These are phyloP conservation scores for Penicillium sp. DNA, from an alignment of 2,329 filamentous ascomycete genomes.

Conservation along the genomic window DNA sequence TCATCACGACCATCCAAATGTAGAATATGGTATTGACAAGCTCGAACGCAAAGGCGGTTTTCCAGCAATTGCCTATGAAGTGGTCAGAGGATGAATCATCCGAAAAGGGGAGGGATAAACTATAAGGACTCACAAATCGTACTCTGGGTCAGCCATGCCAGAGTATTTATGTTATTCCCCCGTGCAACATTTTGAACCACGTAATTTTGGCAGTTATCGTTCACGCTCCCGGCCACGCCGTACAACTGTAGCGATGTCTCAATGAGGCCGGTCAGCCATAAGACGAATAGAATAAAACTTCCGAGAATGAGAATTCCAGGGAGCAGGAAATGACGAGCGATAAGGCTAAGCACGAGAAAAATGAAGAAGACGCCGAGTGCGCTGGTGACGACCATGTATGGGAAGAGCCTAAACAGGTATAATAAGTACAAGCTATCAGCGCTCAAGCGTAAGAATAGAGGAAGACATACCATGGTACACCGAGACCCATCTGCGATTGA, in stretches of 20 bases:
- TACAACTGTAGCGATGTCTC: constrained; percentile 67
- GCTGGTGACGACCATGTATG: constrained; percentile 64
- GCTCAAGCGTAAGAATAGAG: not conserved
- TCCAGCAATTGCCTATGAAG: constrained; percentile 61
- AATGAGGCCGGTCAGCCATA: constrained; percentile 66
- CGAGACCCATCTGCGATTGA: constrained; percentile 59
- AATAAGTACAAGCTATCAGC: constrained; percentile 3
- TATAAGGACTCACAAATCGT: constrained; percentile 59
- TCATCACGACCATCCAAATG: constrained; percentile 69
- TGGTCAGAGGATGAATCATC: constrained; percentile 1
- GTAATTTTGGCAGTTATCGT: constrained; percentile 62
- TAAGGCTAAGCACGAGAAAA: constrained; percentile 61
- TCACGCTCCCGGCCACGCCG: constrained; percentile 59
- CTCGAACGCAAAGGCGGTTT: constrained; percentile 66
- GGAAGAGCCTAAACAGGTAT: constrained; percentile 60
- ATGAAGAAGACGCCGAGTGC: constrained; percentile 63
- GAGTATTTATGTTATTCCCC: constrained; percentile 58
- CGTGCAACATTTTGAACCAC: constrained; percentile 52
- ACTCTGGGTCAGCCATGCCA: constrained; percentile 66
- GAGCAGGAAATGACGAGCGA: constrained; percentile 60
- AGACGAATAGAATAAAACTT: constrained; percentile 64
- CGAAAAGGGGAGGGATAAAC: not conserved
- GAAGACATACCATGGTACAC: constrained; percentile 62
- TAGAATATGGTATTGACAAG: constrained; percentile 67
- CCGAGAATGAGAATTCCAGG: constrained; percentile 64